Evolutionary conservation across 2,329 filamentous ascomycete species (phyloP).

Genomic region (Fusarium austroafricanum): DNA sequence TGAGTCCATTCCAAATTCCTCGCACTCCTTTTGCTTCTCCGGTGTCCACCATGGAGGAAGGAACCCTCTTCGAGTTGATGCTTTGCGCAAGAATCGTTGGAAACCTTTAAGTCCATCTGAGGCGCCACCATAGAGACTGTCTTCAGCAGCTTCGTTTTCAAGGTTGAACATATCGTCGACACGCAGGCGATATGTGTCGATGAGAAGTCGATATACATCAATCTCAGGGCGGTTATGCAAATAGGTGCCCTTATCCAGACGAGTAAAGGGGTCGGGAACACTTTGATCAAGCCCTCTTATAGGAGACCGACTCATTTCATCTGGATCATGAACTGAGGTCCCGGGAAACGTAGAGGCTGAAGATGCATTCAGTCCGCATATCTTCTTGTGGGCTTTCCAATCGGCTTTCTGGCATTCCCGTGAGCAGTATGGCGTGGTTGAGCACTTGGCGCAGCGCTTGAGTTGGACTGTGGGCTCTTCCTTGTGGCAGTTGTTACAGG

Average conservation of each 20-base stretch:
- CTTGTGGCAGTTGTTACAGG: slow-evolving; percentile 48
- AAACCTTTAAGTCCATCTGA: slow-evolving; percentile 49
- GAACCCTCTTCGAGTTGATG: slow-evolving; percentile 43
- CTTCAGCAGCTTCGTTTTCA: slow-evolving; percentile 42
- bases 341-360: neutral
- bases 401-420: slow-evolving; percentile 62
- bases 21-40: slow-evolving; percentile 54
- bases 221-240: slow-evolving; percentile 57
- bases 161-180: slow-evolving; percentile 52
- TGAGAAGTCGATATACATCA: slow-evolving; percentile 59
- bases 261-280: slow-evolving; percentile 53
- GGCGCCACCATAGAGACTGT: slow-evolving; percentile 48
- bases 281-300: slow-evolving; percentile 47
- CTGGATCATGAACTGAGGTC: neutral
- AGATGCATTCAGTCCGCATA: slow-evolving; percentile 50
- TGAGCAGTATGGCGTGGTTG: slow-evolving; percentile 61
- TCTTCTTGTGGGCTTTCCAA: slow-evolving; percentile 62
- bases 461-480: slow-evolving; percentile 44
- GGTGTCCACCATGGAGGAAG: slow-evolving; percentile 60
- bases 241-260: slow-evolving; percentile 55
- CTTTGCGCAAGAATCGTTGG: slow-evolving; percentile 49
- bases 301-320: slow-evolving; percentile 21
- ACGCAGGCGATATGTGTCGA: slow-evolving; percentile 62
- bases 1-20: slow-evolving; percentile 48
- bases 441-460: slow-evolving; percentile 61